phyloP scores from a whole-genome alignment of 257 asterid species.

The Scutellaria barbata region DNA sequence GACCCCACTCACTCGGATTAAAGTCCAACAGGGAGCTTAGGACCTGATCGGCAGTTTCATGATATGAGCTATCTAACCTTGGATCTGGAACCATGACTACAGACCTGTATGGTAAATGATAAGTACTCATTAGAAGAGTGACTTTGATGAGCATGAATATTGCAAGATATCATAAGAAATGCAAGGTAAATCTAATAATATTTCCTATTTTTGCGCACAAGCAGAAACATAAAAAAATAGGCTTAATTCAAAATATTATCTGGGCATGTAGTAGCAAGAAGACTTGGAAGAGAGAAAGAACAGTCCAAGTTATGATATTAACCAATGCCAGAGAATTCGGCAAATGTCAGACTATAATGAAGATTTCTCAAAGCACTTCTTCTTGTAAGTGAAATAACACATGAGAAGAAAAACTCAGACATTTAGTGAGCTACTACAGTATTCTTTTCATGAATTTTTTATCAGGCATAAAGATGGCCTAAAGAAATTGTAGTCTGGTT shows the following conservation, averaged over 20 bases:
- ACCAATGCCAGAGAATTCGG: neutral
- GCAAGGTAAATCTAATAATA: neutral
- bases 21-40: constrained; percentile 77
- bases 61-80: constrained; percentile 75
- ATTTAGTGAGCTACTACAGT: neutral
- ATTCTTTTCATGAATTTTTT: neutral
- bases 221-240: neutral
- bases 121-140: constrained; percentile 16
- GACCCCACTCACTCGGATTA: constrained; percentile 77
- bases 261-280: constrained; percentile 13
- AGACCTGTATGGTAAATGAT: constrained; percentile 58
- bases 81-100: constrained; percentile 97
- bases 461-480: constrained; percentile 1
- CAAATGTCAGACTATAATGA: neutral
- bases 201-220: neutral
- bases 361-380: constrained; percentile 8
- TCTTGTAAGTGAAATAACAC: neutral
- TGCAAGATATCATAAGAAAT: neutral
- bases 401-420: neutral
- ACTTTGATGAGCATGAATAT: neutral
- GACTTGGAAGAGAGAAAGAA: neutral
- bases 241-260: neutral
- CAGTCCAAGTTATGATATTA: neutral
- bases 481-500: neutral
- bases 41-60: constrained; percentile 72